phyloP scores from a whole-genome alignment of 2,329 filamentous ascomycete genomes.

The Coleophoma eucalyptorum region DNA sequence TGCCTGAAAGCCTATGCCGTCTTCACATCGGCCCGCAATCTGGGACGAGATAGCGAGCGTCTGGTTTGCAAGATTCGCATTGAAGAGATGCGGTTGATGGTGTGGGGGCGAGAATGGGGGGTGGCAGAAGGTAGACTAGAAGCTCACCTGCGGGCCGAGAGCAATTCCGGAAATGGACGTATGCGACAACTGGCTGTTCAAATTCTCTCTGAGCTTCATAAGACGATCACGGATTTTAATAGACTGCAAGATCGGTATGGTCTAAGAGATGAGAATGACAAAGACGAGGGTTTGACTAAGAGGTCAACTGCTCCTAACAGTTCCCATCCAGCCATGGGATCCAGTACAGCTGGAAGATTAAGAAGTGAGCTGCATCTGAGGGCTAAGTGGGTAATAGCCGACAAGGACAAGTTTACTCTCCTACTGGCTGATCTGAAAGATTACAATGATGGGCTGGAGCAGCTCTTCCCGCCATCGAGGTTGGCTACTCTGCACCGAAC shows the following conservation, averaged over 20 bases:
- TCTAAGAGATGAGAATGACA: slow-evolving; percentile 27
- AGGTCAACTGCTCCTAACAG: neutral
- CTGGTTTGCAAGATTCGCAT: slow-evolving; percentile 44
- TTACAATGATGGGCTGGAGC: slow-evolving; percentile 44
- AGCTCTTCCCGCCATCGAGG: slow-evolving; percentile 39
- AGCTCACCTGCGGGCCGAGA: slow-evolving; percentile 33
- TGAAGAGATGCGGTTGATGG: slow-evolving; percentile 43
- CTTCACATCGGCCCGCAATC: slow-evolving; percentile 37
- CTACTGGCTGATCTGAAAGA: slow-evolving; percentile 39
- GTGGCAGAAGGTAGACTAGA: slow-evolving; percentile 41
- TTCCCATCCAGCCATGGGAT: neutral
- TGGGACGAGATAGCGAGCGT: slow-evolving; percentile 39
- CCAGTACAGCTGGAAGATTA: slow-evolving; percentile 9
- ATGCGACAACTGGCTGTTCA: slow-evolving; percentile 35
- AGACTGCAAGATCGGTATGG: slow-evolving; percentile 39
- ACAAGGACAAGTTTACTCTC: slow-evolving; percentile 40
- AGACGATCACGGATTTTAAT: slow-evolving; percentile 39
- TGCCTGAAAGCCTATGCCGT: slow-evolving; percentile 42
- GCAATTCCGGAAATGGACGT: slow-evolving; percentile 27
- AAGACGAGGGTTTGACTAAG: slow-evolving; percentile 3
- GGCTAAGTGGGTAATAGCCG: slow-evolving; percentile 41
- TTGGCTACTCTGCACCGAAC: slow-evolving; percentile 38
- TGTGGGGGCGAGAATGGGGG: slow-evolving; percentile 45
- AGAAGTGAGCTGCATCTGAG: slow-evolving; percentile 23
- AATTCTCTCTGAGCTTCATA: slow-evolving; percentile 38